Evolutionary conservation across 2,329 filamentous ascomycete species (phyloP), one percentile per base, ranked within the genome.

Genomic region (Exophiala oligosperma): DNA sequence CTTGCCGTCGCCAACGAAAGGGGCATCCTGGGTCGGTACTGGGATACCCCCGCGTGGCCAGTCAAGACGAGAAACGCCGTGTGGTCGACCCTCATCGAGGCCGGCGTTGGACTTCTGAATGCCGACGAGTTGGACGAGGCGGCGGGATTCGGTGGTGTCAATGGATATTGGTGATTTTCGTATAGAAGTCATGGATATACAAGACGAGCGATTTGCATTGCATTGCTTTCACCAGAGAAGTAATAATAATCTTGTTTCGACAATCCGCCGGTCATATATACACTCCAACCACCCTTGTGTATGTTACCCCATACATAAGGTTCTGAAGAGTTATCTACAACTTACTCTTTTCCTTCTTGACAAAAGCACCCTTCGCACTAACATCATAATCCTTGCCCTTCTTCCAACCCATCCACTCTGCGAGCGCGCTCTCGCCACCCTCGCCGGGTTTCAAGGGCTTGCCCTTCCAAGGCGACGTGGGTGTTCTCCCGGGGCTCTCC

Each of bases 321-420:
- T 17, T 17, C 17, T 17, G 17, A 17, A 17, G 17, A 17, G 17
- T 17, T 9, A 53, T 17, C 49, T 59, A 68, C 51, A 68, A 40
- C 48, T 59, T 65, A 54, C 65, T 65, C 47, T 63, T 64, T 26
- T 72, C 68, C 54, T 74, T 81, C 61, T 78, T 73, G 21, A 87
- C 80, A 61, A 91, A 71, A 0, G 83, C 86, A 0, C 88, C 89
- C 28, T 83, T 76, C 28, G 79, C 73, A 14, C 41, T 49, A 1
- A 90, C 77, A n/a, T 84, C 81, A 70, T 87, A 96, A 32, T 96
- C 84, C 59, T 75, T 79, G 0, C 89, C 91, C 66, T 78, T 82
- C 59, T 77, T 80, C 91, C 91, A 95, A 0, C 91, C 90, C 65
- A 88, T 78, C 93, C 93, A 97, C 50, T 80, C 72, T 51, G 74